These are phyloP conservation scores for Microsporum ferrugineum DNA, from an alignment of 2,329 filamentous ascomycete species.

Conservation along the genomic window DNA sequence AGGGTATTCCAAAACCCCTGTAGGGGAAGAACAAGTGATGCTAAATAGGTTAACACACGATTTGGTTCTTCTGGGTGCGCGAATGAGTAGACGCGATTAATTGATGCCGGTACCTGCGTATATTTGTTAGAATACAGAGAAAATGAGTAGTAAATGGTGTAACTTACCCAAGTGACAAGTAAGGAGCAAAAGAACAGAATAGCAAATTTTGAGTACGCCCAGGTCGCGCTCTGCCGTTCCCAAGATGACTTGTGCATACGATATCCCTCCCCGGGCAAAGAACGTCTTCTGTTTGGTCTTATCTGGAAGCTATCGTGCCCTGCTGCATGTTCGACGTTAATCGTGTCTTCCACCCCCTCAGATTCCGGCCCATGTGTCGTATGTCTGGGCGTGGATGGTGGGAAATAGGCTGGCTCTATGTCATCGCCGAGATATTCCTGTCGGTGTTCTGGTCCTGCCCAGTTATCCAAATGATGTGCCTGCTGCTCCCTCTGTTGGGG, in stretches of 20 bases:
- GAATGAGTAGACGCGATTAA: conserved; percentile 64
- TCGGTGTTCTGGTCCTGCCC: not conserved
- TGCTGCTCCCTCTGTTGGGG: not conserved
- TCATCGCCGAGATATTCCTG: not conserved
- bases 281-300: not conserved
- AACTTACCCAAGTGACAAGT: conserved; percentile 32
- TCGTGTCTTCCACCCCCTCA: not conserved
- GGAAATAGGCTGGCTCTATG: not conserved
- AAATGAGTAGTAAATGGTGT: not conserved
- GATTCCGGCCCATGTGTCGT: not conserved
- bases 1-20: conserved; percentile 78
- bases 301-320: not conserved
- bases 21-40: conserved; percentile 63
- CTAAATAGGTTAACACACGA: conserved; percentile 55
- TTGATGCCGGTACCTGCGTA: conserved; percentile 47
- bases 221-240: conserved; percentile 28
- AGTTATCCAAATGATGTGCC: not conserved
- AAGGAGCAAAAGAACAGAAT: conserved; percentile 33
- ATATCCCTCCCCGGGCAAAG: not conserved
- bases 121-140: not conserved
- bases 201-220: conserved; percentile 31
- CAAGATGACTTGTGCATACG: conserved; percentile 11
- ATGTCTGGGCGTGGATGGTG: not conserved
- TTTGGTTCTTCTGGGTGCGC: conserved; percentile 43
- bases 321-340: not conserved